phyloP scores from a whole-genome alignment of 2,329 filamentous ascomycete species.

The Colletotrichum theobromicola region DNA sequence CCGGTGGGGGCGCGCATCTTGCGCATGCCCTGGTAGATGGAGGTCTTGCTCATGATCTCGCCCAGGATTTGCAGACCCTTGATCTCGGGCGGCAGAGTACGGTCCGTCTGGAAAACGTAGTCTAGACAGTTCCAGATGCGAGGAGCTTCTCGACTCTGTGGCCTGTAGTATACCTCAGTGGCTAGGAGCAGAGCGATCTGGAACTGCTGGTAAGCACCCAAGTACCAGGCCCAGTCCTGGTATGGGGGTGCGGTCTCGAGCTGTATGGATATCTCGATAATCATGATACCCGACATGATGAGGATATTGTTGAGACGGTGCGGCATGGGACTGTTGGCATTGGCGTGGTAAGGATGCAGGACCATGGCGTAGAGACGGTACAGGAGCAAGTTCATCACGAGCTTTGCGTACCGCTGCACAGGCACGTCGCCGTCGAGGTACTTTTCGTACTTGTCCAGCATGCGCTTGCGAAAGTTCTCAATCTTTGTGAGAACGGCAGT shows the following conservation, averaged over 20 bases:
- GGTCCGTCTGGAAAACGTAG: slow-evolving; percentile 71
- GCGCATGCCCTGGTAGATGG: slow-evolving; percentile 63
- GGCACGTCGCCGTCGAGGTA: slow-evolving; percentile 65
- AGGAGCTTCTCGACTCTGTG: slow-evolving; percentile 61
- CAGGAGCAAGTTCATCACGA: slow-evolving; percentile 69
- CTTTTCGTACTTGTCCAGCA: slow-evolving; percentile 69
- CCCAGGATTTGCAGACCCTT: slow-evolving; percentile 67
- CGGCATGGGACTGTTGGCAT: slow-evolving; percentile 53
- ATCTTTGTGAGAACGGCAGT: slow-evolving; percentile 71
- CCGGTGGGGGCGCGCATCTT: slow-evolving; percentile 58
- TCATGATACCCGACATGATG: slow-evolving; percentile 62
- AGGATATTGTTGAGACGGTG: slow-evolving; percentile 68
- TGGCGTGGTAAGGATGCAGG: slow-evolving; percentile 69
- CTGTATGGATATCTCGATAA: slow-evolving; percentile 52
- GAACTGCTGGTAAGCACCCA: slow-evolving; percentile 74
- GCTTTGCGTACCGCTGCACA: slow-evolving; percentile 66
- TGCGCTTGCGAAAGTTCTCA: slow-evolving; percentile 68
- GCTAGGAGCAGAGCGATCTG: slow-evolving; percentile 73
- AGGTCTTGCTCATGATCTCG: slow-evolving; percentile 66
- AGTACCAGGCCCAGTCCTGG: slow-evolving; percentile 71
- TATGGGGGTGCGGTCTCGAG: slow-evolving; percentile 52
- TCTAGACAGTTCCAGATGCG: slow-evolving; percentile 76
- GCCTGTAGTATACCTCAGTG: slow-evolving; percentile 67
- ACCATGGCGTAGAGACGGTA: slow-evolving; percentile 70
- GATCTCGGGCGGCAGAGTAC: slow-evolving; percentile 52